These are phyloP conservation scores for Podochytrium sp. DNA, from an alignment of 192 early-diverging fungal species.

Conservation along the genomic window DNA sequence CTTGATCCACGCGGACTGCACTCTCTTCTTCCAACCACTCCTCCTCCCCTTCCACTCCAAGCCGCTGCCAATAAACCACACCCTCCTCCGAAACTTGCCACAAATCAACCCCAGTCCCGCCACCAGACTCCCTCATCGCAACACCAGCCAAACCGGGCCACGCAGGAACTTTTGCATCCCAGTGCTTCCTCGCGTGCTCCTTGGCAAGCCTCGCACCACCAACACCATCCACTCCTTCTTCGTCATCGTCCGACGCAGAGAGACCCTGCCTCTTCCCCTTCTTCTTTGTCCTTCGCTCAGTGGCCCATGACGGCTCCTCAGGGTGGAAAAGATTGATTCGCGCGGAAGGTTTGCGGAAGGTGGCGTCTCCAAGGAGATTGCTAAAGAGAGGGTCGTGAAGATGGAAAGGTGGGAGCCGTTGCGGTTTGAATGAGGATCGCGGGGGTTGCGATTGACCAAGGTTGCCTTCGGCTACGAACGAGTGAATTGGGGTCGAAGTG, in stretches of 20 bases:
- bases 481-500: not conserved
- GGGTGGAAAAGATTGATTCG: conserved; percentile 1
- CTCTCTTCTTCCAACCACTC: not conserved
- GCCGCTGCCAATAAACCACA: not conserved
- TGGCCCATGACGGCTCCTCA: conserved; percentile 8
- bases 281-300: not conserved
- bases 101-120: conserved; percentile 2
- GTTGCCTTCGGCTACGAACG: not conserved
- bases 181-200: not conserved
- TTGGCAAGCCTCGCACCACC: not conserved
- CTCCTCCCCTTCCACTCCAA: not conserved
- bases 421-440: not conserved
- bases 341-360: not conserved
- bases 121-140: not conserved
- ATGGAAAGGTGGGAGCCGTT: conserved; percentile 22
- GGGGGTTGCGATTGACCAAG: not conserved
- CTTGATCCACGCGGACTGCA: not conserved
- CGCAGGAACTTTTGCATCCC: not conserved
- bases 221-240: not conserved
- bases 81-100: not conserved
- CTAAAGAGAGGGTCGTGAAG: not conserved
- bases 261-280: not conserved
- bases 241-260: not conserved
- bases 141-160: conserved; percentile 16
- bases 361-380: not conserved